Evolutionary conservation across 352 stramenopile genomes (phyloP).

Genomic region (Globisporangium heterothallicum): DNA sequence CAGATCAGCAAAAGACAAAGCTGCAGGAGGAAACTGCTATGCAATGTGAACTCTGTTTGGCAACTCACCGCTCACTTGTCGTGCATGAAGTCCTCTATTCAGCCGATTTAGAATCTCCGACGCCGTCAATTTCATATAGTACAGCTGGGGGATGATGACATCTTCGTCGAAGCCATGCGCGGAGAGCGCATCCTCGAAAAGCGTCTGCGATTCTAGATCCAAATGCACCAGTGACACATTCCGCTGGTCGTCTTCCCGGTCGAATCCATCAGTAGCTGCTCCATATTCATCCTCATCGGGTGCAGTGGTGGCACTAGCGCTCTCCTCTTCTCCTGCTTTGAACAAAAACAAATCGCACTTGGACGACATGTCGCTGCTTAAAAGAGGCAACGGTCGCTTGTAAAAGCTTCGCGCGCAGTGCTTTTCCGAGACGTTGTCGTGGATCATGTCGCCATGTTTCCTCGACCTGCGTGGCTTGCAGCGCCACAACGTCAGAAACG

Average conservation of each 20-base stretch:
- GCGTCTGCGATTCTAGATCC: conserved; percentile 10
- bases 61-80: conserved; percentile 26
- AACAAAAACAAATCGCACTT: conserved; percentile 21
- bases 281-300: conserved; percentile 4
- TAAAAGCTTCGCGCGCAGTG: conserved; percentile 11
- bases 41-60: neutral
- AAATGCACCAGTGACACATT: conserved; percentile 3
- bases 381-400: conserved; percentile 9
- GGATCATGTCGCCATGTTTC: neutral
- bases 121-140: conserved; percentile 50
- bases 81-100: conserved; percentile 27
- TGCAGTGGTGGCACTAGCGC: neutral
- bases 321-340: neutral
- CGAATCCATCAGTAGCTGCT: neutral
- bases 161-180: conserved; percentile 32
- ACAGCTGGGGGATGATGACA: conserved; percentile 35
- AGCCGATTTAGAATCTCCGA: conserved; percentile 50
- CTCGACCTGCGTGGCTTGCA: conserved; percentile 8
- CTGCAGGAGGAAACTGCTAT: no score
- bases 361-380: conserved; percentile 12
- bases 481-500: conserved; percentile 41
- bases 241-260: neutral
- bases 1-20: neutral
- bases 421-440: conserved; percentile 5
- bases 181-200: conserved; percentile 18